These are phyloP conservation scores for Ogataea saltuana DNA, from an alignment of 805 yeast genomes.

Conservation along the genomic window DNA sequence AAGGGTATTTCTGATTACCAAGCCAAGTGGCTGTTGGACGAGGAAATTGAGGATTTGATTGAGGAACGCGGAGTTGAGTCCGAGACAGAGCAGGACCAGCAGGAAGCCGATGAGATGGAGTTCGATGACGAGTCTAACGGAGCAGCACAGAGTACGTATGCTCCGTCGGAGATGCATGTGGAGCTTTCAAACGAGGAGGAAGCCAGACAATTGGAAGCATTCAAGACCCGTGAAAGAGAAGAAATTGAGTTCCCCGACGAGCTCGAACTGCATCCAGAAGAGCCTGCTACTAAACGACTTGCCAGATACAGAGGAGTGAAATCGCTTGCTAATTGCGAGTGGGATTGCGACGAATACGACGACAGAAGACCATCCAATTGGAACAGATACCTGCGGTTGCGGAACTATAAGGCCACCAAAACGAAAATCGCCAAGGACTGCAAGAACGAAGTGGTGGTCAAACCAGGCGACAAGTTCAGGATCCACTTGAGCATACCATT, in stretches of 20 bases:
- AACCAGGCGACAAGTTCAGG: slow-evolving; percentile 65
- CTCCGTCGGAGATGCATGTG: slow-evolving; percentile 56
- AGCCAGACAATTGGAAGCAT: slow-evolving; percentile 68
- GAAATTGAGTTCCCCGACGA: slow-evolving; percentile 96
- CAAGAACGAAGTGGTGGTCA: slow-evolving; percentile 44
- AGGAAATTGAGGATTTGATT: slow-evolving; percentile 44
- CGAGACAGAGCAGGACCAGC: slow-evolving; percentile 37
- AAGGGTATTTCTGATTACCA: slow-evolving; percentile 77
- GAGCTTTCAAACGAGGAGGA: slow-evolving; percentile 84
- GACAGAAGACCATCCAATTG: slow-evolving; percentile 71
- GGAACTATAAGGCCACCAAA: slow-evolving; percentile 74
- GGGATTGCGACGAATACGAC: slow-evolving; percentile 89
- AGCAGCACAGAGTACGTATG: slow-evolving; percentile 1
- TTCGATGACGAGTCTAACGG: slow-evolving; percentile 9
- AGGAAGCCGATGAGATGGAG: slow-evolving; percentile 45
- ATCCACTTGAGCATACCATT: slow-evolving; percentile 61
- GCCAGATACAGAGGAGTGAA: slow-evolving; percentile 84
- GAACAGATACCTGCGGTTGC: slow-evolving; percentile 70
- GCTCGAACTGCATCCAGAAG: slow-evolving; percentile 76
- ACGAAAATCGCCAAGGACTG: slow-evolving; percentile 67
- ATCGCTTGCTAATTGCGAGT: slow-evolving; percentile 72
- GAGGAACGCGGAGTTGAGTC: slow-evolving; percentile 46
- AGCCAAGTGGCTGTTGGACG: slow-evolving; percentile 73
- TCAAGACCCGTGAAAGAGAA: slow-evolving; percentile 69
- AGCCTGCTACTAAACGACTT: slow-evolving; percentile 73